Evolutionary conservation across 108 stramenopile species (phyloP), one percentile per base, ranked within the genome.

Genomic region (Seminavis robusta): DNA sequence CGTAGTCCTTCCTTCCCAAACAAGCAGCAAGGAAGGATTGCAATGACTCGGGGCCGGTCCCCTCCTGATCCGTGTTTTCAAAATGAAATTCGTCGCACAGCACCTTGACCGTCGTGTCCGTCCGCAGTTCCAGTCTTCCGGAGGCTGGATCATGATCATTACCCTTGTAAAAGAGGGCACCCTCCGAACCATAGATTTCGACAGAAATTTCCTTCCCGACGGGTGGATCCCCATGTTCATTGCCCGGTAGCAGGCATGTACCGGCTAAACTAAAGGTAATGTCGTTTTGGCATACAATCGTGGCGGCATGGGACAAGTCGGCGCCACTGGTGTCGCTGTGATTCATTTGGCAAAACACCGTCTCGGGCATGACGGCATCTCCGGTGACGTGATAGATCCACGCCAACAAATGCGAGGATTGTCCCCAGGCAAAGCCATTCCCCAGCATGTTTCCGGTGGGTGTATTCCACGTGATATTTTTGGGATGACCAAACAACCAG

Each of bases 351-450:
- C 77, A 80, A 54, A 40, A 78, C 1, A 83, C 85, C 4, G 58
- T 30, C 4, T 41, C 21, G 9, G 85, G 85, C 23, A 62, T 31
- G 26, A 82, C 38, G n/a, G n/a, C n/a, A 43, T 38, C 42, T 5
- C 58, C 54, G 33, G 63, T 59, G 13, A 80, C 81, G 36, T 82
- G 74, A 42, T 67, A 76, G 15, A 88, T 56, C 74, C 83, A 88
- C 26, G 77, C 81, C 36, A 88, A 39, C 0, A 80, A 17, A 77
- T 88, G 86, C 11, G 68, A 71, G 20, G 62, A 56, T 33, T 88
- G 86, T 10, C 83, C 86, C 83, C 83, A 84, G 4, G 65, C 75
- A 67, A 88, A 83, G 13, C 86, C 86, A 69, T 88, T 88, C 0
- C 86, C 86, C 8, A 83, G 40, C 86, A 88, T 88, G 15, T 41